These are phyloP conservation scores for Podospora sp. DNA, from an alignment of 495 filamentous ascomycete species.

Conservation along the genomic window DNA sequence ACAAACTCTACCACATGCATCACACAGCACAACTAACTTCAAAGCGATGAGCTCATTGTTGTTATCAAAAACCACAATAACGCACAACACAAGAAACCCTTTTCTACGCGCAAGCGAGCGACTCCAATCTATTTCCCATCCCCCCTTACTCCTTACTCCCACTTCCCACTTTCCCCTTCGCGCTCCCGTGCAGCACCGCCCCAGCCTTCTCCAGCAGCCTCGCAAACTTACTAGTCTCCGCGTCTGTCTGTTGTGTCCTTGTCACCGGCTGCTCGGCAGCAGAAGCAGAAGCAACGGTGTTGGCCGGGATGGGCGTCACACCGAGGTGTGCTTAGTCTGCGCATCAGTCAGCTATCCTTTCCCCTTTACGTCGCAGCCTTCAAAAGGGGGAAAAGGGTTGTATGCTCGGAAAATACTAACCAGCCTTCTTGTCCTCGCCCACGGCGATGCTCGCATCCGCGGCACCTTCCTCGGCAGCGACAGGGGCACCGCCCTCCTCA, in stretches of 20 bases:
- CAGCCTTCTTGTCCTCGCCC: neutral
- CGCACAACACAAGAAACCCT: neutral
- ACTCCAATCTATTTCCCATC: neutral
- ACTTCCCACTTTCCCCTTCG: neutral
- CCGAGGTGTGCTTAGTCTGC: neutral
- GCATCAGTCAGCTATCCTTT: neutral
- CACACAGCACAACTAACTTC: neutral
- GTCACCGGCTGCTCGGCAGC: neutral
- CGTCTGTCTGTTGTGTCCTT: neutral
- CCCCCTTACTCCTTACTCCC: neutral
- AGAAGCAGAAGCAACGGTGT: neutral
- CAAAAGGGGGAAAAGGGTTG: neutral
- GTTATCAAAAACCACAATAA: neutral
- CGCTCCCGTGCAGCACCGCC: neutral
- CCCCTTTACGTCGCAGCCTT: neutral
- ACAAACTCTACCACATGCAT: neutral
- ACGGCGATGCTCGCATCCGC: neutral
- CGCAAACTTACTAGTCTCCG: slow-evolving; percentile 5
- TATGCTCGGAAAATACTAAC: neutral
- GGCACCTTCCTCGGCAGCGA: neutral
- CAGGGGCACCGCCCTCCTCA: neutral
- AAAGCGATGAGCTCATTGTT: neutral
- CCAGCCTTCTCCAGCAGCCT: slow-evolving; percentile 3
- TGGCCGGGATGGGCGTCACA: too few relatives aligned
- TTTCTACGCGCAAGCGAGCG: neutral